A percentile compares a stretch with the other conserved stretches of the same genome.
Conservation (phyloP, 768 basidiomycete species). For the Suillus subalutaceus region DNA sequence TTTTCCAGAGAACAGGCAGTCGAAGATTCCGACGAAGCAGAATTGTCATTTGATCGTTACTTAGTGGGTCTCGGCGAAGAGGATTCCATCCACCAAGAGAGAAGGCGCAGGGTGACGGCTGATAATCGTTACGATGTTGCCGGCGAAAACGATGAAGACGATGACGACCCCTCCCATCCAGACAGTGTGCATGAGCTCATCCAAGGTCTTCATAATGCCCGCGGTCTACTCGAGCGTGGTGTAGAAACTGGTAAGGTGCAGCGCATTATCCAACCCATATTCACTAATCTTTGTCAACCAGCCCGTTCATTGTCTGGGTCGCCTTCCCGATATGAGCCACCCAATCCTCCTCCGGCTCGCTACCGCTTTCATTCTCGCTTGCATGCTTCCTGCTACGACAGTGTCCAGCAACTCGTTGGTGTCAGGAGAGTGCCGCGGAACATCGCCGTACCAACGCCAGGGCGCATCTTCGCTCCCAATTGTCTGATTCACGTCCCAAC, state of each 20-base stretch:
- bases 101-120: background rate
- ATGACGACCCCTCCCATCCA: constrained; percentile 1
- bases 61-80: background rate
- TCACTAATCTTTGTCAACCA: background rate
- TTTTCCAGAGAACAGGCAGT: background rate
- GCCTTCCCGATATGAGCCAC: background rate
- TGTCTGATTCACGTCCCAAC: constrained; percentile 19
- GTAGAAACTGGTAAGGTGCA: constrained; percentile 7
- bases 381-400: constrained; percentile 27
- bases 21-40: background rate
- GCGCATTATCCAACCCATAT: no score
- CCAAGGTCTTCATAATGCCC: constrained; percentile 6
- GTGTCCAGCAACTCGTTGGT: constrained; percentile 42
- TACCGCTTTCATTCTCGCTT: constrained; percentile 19
- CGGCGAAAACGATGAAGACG: background rate
- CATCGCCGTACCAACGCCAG: constrained; percentile 41
- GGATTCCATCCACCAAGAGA: background rate
- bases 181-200: constrained; percentile 1
- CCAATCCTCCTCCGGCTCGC: background rate
- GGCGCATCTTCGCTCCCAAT: constrained; percentile 33
- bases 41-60: background rate
- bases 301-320: constrained; percentile 8
- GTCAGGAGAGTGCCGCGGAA: constrained; percentile 49
- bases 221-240: constrained; percentile 6
- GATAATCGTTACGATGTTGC: background rate